Evolutionary conservation across 1,284 basidiomycete genomes (phyloP), one percentile per base, ranked within the genome.

Genomic region (Xerocomus minutiporus): DNA sequence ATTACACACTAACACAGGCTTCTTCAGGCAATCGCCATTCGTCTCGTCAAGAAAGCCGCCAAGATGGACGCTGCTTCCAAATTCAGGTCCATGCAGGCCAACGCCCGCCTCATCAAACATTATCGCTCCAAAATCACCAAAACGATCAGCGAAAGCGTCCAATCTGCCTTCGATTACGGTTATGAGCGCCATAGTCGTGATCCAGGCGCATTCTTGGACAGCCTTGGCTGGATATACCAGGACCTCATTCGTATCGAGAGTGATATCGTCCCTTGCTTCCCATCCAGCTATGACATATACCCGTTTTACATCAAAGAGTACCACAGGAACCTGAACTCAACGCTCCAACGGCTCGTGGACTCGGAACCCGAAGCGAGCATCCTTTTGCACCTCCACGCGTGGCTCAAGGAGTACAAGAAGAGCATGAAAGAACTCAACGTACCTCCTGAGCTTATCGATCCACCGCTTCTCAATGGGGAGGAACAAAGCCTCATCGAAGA

Each of bases 401-500:
- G 95, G 88, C 80, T 96, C 46, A 97, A 97, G 72, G 89, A 97
- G 67, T 97, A 99, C 76, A 89, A 90, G 72, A 83, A 85, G 69
- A 92, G 85, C 63, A 97, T 98, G 92, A 93, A 93, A 69, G 93
- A 97, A 62, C 81, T 97, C 40, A 85, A 88, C 41, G 80, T 98
- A 31, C 81, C 91, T 0, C 74, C 83, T 0, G 90, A 92, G 50
- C 81, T 91, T 58, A 75, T 96, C n/a, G 83, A 92, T 53, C 93
- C 94, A 3, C 86, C 94, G 0, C 76, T 99, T 32, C 78, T 99
- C 15, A 95, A 93, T 54, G 96, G 96, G 52, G 93, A 93, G 66
- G 93, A 96, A 64, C 92, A 97, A 67, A 78, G 78, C 41, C 83
- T 99, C 52, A 94, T 99, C 61, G 96, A 99, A 64, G 94, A 97